phyloP scores from a whole-genome alignment of 495 filamentous ascomycete genomes.

The Xanthoparmelia taractica region DNA sequence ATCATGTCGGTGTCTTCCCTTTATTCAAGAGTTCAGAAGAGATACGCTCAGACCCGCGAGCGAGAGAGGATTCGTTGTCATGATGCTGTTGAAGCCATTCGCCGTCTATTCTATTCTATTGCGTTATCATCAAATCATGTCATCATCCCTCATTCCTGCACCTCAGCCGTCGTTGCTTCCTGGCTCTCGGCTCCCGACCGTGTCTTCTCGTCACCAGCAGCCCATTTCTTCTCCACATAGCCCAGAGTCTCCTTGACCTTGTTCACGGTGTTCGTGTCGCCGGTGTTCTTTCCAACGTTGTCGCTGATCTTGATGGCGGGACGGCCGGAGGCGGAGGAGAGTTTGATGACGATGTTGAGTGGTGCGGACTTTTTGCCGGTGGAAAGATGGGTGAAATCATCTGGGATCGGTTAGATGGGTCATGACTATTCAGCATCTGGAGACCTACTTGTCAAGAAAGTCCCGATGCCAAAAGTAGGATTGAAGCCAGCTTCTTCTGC shows the following conservation, averaged over 20 bases:
- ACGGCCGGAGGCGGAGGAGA: constrained; percentile 73
- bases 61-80: too few species aligned
- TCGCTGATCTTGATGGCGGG: constrained; percentile 93
- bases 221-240: constrained; percentile 79
- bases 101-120: not conserved
- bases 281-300: constrained; percentile 93
- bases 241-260: constrained; percentile 78
- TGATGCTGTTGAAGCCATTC: not conserved
- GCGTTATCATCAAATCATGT: not conserved
- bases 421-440: not conserved
- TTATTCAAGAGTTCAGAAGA: too few species aligned
- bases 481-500: constrained; percentile 74
- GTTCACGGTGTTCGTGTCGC: constrained; percentile 67
- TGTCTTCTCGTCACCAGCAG: constrained; percentile 70
- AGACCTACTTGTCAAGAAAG: constrained; percentile 75
- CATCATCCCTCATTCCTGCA: constrained; percentile 5
- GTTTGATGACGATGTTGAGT: constrained; percentile 96
- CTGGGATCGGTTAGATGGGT: constrained; percentile 29
- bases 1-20: too few species aligned
- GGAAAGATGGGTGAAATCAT: constrained; percentile 67
- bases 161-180: constrained; percentile 7
- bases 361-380: constrained; percentile 79
- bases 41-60: too few species aligned
- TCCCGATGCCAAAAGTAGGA: constrained; percentile 86
- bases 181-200: constrained; percentile 54